phyloP scores from a whole-genome alignment of 352 stramenopile species.

The Thraustochytrium striatum region DNA sequence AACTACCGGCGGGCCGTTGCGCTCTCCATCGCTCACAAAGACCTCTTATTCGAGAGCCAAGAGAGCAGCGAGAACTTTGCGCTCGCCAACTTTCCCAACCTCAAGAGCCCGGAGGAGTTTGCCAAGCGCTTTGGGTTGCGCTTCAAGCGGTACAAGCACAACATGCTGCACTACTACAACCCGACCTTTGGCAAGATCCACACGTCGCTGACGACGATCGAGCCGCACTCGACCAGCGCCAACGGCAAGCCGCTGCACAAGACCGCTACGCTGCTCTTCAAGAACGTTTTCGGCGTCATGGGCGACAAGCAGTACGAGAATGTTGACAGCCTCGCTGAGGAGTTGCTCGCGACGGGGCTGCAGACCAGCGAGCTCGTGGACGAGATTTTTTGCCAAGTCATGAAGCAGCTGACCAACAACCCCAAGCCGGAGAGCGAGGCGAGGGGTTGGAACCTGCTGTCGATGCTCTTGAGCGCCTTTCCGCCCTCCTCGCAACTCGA shows the following conservation, averaged over 20 bases:
- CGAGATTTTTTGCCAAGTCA: slow-evolving; percentile 62
- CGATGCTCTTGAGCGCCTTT: slow-evolving; percentile 57
- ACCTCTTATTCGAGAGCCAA: slow-evolving; percentile 40
- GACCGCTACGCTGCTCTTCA: slow-evolving; percentile 60
- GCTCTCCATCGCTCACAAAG: slow-evolving; percentile 49
- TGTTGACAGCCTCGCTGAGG: slow-evolving; percentile 50
- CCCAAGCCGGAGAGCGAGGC: slow-evolving; percentile 52
- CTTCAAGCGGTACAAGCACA: slow-evolving; percentile 50
- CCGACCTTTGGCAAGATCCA: slow-evolving; percentile 57
- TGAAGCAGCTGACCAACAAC: slow-evolving; percentile 65
- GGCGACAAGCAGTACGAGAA: slow-evolving; percentile 57
- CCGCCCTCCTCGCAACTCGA: slow-evolving; percentile 59
- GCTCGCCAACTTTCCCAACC: slow-evolving; percentile 44
- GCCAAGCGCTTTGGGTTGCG: slow-evolving; percentile 41
- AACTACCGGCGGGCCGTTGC: slow-evolving; percentile 40
- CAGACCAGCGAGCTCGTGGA: slow-evolving; percentile 52
- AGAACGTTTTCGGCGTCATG: slow-evolving; percentile 64
- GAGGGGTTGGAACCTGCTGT: slow-evolving; percentile 62
- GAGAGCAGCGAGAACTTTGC: slow-evolving; percentile 42
- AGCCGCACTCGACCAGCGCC: background rate
- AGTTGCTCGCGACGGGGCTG: slow-evolving; percentile 55
- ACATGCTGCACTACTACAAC: slow-evolving; percentile 48
- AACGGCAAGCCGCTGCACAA: slow-evolving; percentile 53
- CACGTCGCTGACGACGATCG: slow-evolving; percentile 56
- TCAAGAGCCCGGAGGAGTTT: slow-evolving; percentile 49